These are phyloP conservation scores for Eremochloa ophiuroides DNA, from an alignment of 176 grass and related monocot species.

Conservation along the genomic window DNA sequence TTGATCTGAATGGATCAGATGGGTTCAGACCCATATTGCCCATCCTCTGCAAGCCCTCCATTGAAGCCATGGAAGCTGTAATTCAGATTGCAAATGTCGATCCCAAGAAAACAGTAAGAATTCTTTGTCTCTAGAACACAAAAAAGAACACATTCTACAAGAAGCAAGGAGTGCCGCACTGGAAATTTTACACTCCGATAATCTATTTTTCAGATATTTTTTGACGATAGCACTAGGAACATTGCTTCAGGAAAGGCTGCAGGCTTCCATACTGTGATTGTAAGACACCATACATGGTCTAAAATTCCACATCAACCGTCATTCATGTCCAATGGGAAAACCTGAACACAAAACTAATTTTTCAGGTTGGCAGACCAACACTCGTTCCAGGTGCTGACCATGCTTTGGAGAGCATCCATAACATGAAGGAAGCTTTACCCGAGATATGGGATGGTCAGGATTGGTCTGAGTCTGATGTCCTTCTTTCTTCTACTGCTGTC, in stretches of 20 bases:
- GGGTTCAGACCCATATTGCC: slow-evolving; percentile 28
- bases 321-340: neutral
- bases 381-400: slow-evolving; percentile 48
- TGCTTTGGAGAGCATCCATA: slow-evolving; percentile 69
- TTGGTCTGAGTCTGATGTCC: slow-evolving; percentile 19
- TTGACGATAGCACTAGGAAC: slow-evolving; percentile 63
- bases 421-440: slow-evolving; percentile 54
- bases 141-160: neutral
- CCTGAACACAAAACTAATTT: neutral
- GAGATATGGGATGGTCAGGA: slow-evolving; percentile 51
- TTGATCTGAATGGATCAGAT: neutral
- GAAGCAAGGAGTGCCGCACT: neutral
- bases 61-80: slow-evolving; percentile 61
- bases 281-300: slow-evolving; percentile 4
- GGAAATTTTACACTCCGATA: neutral
- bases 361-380: slow-evolving; percentile 48
- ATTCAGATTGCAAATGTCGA: slow-evolving; percentile 46
- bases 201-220: slow-evolving; percentile 53
- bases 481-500: slow-evolving; percentile 17
- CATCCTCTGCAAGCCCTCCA: slow-evolving; percentile 62
- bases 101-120: slow-evolving; percentile 50
- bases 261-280: slow-evolving; percentile 65
- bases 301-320: neutral
- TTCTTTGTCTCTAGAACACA: neutral
- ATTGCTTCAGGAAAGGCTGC: slow-evolving; percentile 63